These are phyloP conservation scores for Deinandra increscens DNA, from an alignment of 129 eudicot genomes.

Conservation along the genomic window DNA sequence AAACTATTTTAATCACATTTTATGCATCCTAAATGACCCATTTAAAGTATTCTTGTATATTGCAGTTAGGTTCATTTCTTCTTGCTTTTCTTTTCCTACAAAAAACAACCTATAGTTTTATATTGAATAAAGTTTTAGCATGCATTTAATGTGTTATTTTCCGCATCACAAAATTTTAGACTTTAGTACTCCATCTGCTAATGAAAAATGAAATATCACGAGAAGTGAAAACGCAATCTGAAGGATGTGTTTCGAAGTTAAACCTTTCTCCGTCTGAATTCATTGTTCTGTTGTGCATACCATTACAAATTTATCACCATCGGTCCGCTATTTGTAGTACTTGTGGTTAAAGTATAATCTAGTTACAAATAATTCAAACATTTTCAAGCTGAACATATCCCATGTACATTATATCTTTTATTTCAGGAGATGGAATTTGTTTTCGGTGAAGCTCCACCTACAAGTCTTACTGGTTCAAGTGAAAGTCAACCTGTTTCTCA, in stretches of 20 bases:
- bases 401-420: background rate
- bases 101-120: too few relatives aligned
- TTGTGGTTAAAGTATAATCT: background rate
- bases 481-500: conserved; percentile 39
- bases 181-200: background rate
- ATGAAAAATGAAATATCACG: background rate
- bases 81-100: too few relatives aligned
- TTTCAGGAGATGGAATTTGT: conserved; percentile 82
- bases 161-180: too few relatives aligned
- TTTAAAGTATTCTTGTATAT: background rate
- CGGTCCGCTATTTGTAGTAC: background rate
- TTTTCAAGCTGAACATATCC: background rate
- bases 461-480: conserved; percentile 51
- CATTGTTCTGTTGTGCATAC: background rate
- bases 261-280: background rate
- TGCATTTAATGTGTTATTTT: too few relatives aligned
- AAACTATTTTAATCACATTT: background rate
- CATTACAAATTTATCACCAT: background rate
- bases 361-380: background rate
- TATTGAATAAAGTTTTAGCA: too few relatives aligned
- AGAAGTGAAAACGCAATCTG: background rate
- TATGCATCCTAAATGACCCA: background rate
- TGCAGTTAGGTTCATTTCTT: background rate
- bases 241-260: conserved; percentile 18
- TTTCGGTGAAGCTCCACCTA: conserved; percentile 77